A percentile compares a stretch with the other conserved stretches of the same genome.
Evolutionary conservation across 225 moss, liverwort and hornwort species (phyloP).

Genomic region (Marchantia paleacea): DNA sequence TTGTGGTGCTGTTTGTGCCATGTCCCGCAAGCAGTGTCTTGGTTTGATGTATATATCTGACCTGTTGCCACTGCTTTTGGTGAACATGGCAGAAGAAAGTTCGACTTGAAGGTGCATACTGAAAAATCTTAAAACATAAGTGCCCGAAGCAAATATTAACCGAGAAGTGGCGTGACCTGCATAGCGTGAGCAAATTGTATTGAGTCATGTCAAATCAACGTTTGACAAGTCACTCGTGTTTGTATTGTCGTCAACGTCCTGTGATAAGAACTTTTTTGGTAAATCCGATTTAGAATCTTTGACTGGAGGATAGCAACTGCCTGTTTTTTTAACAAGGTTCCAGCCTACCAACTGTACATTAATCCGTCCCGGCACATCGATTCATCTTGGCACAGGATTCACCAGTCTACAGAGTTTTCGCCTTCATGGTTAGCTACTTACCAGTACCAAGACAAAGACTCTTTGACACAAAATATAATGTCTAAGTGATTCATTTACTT

Average conservation of each 20-base stretch:
- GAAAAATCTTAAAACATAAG: slow-evolving; percentile 11
- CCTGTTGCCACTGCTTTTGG: not conserved
- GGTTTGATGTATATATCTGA: not conserved
- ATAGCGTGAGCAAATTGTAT: not conserved
- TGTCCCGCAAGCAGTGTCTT: not conserved
- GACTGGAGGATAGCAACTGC: slow-evolving; percentile 15
- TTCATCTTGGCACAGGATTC: slow-evolving; percentile 4
- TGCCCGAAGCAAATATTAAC: slow-evolving; percentile 10
- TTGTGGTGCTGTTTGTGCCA: slow-evolving; percentile 5
- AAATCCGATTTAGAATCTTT: slow-evolving; percentile 5
- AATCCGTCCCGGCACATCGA: not conserved
- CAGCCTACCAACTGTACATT: slow-evolving; percentile 20
- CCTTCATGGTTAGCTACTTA: not conserved
- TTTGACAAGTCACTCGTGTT: slow-evolving; percentile 17
- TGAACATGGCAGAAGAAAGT: not conserved
- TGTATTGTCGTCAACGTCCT: slow-evolving; percentile 6
- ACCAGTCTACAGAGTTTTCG: not conserved
- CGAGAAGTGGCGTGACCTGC: slow-evolving; percentile 6
- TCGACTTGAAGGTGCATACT: slow-evolving; percentile 20
- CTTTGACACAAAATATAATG: not conserved
- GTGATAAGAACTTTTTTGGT: not conserved
- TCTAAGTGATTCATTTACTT: not conserved
- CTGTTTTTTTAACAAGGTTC: not conserved
- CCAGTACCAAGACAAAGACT: not conserved
- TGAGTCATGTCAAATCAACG: slow-evolving; percentile 1